Conservation (phyloP, 116 monocot genomes). For the Thalassia testudinum region DNA sequence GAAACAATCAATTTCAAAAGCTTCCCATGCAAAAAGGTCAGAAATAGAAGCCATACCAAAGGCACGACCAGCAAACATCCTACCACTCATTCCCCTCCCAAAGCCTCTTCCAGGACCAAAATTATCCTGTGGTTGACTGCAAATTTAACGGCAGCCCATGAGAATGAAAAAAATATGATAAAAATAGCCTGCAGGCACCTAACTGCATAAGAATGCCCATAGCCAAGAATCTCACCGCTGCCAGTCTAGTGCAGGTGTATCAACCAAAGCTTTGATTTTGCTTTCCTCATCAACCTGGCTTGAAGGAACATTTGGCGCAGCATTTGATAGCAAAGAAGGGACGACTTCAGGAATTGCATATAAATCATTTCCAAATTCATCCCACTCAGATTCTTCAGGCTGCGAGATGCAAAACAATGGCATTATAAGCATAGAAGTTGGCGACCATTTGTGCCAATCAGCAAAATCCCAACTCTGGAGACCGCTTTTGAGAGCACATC, state of each 20-base stretch:
- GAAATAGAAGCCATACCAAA: slow-evolving; percentile 41
- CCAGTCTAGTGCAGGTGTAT: slow-evolving; percentile 91
- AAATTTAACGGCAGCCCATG: slow-evolving; percentile 4
- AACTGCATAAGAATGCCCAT: not conserved
- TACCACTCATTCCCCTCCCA: slow-evolving; percentile 87
- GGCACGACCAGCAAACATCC: slow-evolving; percentile 74
- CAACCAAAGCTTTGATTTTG: slow-evolving; percentile 83
- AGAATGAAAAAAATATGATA: not conserved
- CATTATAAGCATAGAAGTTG: too few species aligned
- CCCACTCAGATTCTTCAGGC: slow-evolving; percentile 96
- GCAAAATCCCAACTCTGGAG: too few species aligned
- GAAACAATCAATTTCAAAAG: too few species aligned
- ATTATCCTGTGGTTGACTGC: slow-evolving; percentile 65
- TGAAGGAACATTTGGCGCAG: slow-evolving; percentile 29
- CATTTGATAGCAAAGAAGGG: slow-evolving; percentile 30
- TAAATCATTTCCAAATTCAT: slow-evolving; percentile 95
- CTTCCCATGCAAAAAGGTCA: too few species aligned
- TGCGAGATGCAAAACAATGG: slow-evolving; percentile 18
- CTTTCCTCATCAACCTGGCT: slow-evolving; percentile 78
- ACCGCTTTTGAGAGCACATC: too few species aligned
- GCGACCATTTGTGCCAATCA: too few species aligned
- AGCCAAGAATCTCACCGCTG: slow-evolving; percentile 38
- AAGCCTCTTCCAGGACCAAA: slow-evolving; percentile 80
- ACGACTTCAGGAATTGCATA: slow-evolving; percentile 68
- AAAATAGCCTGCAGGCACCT: not conserved